Percentiles rank a stretch among this genome's conserved stretches.
Evolutionary conservation across 106 monocot genomes (phyloP).

Genomic region (Dendrobium catenatum): DNA sequence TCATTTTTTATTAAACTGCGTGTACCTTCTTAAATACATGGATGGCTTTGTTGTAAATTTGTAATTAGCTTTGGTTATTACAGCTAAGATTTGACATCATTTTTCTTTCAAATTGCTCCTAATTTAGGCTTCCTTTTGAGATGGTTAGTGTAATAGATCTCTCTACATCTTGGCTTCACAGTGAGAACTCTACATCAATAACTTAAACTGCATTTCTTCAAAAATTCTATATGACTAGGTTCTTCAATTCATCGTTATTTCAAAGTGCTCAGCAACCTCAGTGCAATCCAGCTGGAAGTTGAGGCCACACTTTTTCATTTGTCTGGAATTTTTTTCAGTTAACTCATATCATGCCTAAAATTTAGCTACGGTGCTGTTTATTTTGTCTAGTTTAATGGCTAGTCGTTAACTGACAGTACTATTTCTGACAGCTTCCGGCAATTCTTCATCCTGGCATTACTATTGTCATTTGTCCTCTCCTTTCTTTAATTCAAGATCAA

Average conservation of each 20-base stretch:
- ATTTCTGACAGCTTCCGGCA: conserved; percentile 71
- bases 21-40: not conserved
- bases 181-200: not conserved
- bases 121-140: not conserved
- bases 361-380: not conserved
- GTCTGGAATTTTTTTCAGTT: not conserved
- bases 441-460: conserved; percentile 86
- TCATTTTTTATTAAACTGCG: not conserved
- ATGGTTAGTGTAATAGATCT: not conserved
- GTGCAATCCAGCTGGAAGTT: not conserved
- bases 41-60: not conserved
- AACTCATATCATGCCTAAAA: not conserved
- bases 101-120: not conserved
- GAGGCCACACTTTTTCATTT: not conserved
- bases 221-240: not conserved
- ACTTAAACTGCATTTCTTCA: not conserved
- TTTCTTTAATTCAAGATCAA: conserved; percentile 96
- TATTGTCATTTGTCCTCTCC: conserved; percentile 75
- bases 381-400: not conserved
- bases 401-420: conserved; percentile 10
- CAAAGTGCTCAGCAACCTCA: not conserved
- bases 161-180: not conserved
- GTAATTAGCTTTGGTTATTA: not conserved
- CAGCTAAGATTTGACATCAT: not conserved
- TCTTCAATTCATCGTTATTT: not conserved